These are phyloP conservation scores for Suillus sp. DNA, from an alignment of 768 basidiomycete species.

Conservation along the genomic window DNA sequence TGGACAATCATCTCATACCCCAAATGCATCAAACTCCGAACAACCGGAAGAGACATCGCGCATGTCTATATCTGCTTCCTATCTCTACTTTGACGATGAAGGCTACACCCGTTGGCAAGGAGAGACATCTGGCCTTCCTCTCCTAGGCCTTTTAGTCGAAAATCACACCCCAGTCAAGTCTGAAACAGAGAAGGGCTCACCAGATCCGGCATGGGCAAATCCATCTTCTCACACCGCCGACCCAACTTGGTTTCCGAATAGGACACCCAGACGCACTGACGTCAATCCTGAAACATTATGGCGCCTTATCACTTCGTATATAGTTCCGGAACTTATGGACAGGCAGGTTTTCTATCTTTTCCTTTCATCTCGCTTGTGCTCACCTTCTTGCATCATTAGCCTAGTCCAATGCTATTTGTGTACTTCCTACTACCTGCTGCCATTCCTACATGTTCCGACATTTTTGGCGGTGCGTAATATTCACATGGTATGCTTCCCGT, in stretches of 20 bases:
- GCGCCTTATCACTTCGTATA: constrained; percentile 84
- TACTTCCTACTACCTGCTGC: constrained; percentile 91
- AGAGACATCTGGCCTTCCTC: constrained; percentile 88
- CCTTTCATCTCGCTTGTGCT: constrained; percentile 17
- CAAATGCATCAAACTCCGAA: constrained; percentile 34
- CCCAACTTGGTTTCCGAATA: constrained; percentile 81
- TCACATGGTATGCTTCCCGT: constrained; percentile 13
- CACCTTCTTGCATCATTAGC: constrained; percentile 38
- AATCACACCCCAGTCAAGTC: constrained; percentile 50
- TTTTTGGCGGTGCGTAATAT: constrained; percentile 67
- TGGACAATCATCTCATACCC: constrained; percentile 35
- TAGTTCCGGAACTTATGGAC: constrained; percentile 92
- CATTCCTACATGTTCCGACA: constrained; percentile 89
- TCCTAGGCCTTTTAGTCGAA: constrained; percentile 82
- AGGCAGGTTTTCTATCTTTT: constrained; percentile 52
- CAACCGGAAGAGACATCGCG: constrained; percentile 60
- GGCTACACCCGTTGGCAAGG: constrained; percentile 91
- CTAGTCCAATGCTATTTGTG: constrained; percentile 85
- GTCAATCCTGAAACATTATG: constrained; percentile 87
- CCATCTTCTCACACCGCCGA: constrained; percentile 39
- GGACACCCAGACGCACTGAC: constrained; percentile 71
- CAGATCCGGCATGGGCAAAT: constrained; percentile 31
- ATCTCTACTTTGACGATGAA: constrained; percentile 86
- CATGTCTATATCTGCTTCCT: constrained; percentile 72
- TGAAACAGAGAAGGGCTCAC: constrained; percentile 32